Percentiles rank a stretch among this genome's conserved stretches.
These are phyloP conservation scores for Eucalyptus cloeziana DNA, from an alignment of 345 rosid genomes.

Conservation along the genomic window DNA sequence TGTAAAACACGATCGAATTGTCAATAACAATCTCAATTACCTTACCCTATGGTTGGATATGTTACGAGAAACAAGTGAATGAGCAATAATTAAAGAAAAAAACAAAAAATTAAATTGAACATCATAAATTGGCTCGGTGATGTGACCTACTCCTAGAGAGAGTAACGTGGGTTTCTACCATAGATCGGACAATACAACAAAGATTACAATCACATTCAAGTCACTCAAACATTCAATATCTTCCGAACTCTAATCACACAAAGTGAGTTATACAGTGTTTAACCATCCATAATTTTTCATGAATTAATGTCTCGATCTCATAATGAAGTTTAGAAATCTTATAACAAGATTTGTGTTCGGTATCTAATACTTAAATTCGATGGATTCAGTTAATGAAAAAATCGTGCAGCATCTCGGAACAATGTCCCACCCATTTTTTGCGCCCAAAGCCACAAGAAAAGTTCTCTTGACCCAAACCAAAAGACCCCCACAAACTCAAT, in stretches of 20 bases:
- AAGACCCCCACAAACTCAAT: not conserved
- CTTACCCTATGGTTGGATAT: not conserved
- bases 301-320: not conserved
- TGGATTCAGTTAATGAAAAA: not conserved
- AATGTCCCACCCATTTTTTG: not conserved
- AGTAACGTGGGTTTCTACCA: not conserved
- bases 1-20: not conserved
- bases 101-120: not conserved
- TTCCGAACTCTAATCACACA: not conserved
- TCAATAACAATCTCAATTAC: not conserved
- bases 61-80: not conserved
- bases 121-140: not conserved
- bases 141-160: not conserved
- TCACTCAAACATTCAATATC: not conserved
- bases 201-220: not conserved
- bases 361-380: not conserved
- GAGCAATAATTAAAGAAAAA: not conserved
- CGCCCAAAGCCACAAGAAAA: not conserved
- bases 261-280: not conserved
- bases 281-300: not conserved
- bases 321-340: not conserved
- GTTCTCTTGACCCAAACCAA: not conserved
- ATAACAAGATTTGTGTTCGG: not conserved
- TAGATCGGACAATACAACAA: accelerated
- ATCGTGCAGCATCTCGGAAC: not conserved